Base-by-base conservation (phyloP, 1,284 basidiomycete genomes). In the Microbotryum scabiosae region DNA sequence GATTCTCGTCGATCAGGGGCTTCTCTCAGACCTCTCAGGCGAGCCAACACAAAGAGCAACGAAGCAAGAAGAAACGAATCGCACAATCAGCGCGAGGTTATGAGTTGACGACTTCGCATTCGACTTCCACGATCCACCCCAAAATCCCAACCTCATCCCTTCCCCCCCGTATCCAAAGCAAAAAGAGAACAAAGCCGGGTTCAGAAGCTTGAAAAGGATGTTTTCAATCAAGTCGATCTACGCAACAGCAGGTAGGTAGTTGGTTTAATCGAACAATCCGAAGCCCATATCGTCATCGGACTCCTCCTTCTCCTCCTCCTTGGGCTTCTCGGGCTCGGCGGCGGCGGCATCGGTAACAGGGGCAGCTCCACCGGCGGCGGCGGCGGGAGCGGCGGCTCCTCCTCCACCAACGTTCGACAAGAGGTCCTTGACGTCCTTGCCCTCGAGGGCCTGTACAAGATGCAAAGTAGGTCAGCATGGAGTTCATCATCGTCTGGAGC, bases 401-500 rank as follows among this genome's bases (percentile, higher is more conserved):
- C 65, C 57, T 36, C 66, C 66, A 43, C 90, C 88, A 69, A 94
- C 86, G 80, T 90, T 93, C 69, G 88, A 88, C 64, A 97, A 83
- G 69, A 98, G 81, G 58, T 94, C 91, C 80, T 92, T 97, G 74
- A 97, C 82, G 79, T 97, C 85, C 84, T 96, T 97, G 73, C 93
- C 93, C 80, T 96, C 93, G 59, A 98, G 85, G 45, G 94, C 93
- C 61, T 64, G 36, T 41, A 18, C 12, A 12, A 41, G 16, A 12
- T 0, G 16, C 44, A 41, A 3, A 12, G 23, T 32, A 43, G 10
- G 21, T 45, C 12, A 21, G 23, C 41, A n/a, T 49, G 30, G n/a
- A 3, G 25, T 25, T n/a, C 28, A 21, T 8, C 9, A 4, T 21
- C 18, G 9, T 41, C 4, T 18, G 36, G 5, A 41, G 36, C 10